phyloP scores from a whole-genome alignment of 1,284 basidiomycete species.

The Moesziomyces aphidis region DNA sequence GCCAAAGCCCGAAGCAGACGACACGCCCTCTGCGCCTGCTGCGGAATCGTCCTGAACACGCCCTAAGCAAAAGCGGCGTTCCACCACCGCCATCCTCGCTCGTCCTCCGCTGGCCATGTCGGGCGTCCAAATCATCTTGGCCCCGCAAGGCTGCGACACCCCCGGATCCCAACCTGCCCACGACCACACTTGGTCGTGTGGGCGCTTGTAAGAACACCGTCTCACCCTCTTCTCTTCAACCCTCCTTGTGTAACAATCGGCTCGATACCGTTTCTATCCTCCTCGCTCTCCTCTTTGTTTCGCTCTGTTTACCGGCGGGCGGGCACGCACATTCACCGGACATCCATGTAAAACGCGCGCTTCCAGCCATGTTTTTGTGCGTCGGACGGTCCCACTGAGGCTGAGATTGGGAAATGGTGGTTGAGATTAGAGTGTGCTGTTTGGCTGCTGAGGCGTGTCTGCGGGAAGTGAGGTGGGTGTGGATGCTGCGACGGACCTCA shows the following conservation, averaged over 20 bases:
- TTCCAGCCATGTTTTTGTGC: neutral
- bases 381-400: neutral
- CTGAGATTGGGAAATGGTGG: neutral
- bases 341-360: neutral
- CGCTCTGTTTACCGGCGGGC: neutral
- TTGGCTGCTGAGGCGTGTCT: neutral
- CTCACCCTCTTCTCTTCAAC: neutral
- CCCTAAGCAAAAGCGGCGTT: neutral
- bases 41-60: constrained; percentile 6
- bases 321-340: neutral
- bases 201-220: neutral
- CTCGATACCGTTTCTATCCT: neutral
- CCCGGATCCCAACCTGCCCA: no score
- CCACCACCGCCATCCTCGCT: no score
- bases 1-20: constrained; percentile 18
- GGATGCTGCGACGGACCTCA: neutral
- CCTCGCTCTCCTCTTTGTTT: constrained; percentile 5
- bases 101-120: neutral
- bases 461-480: neutral
- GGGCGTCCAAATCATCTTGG: no score
- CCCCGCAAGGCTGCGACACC: no score
- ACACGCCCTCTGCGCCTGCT: constrained; percentile 1
- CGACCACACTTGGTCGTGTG: neutral
- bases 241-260: constrained; percentile 9
- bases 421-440: neutral